Base-by-base conservation (phyloP, 2,329 filamentous ascomycete species). In the Ceratocystis destructans region DNA sequence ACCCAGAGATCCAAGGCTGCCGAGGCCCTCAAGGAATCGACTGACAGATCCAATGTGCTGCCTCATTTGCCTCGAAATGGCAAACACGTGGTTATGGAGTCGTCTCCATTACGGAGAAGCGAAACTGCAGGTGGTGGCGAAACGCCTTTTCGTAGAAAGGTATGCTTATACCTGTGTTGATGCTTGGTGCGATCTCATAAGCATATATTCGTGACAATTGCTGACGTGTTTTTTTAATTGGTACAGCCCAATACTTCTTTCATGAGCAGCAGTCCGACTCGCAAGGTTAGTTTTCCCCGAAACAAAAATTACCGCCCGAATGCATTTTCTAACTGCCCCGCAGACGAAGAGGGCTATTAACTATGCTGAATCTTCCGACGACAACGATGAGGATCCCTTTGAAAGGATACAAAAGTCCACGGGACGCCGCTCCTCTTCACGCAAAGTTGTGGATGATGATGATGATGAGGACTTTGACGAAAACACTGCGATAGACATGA, bases 351-450 rank as follows among this genome's bases (percentile, higher is more conserved):
- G 82, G 72, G 74, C 74, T 0, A 82, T 94, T 70, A 94, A 82
- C 73, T 97, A 97, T 74, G 87, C 88, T 69, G 92, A 96, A 72
- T 91, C 89, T 1, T 90, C 89, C 57, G 88, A 89, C 59, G 87
- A 90, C 64, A 87, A 90, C 64, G 87, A 90, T 65, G 87, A 90
- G 12, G 87, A 90, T 62, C 68, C 68, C 12, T 70, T 70, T 59
- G 59, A 68, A 5, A 66, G 69, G 45, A 67, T 70, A 28, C 50
- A 65, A 57, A 46, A 63, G 44, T 37, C 73, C 12, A 63, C 44
- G 12, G 44, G 75, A 66, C 77, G 74, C 68, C 77, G 76, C 44
- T 73, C 72, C 65, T 77, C 78, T 62, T 71, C 75, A 0, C 88
- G 89, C 69, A 77, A 82, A 68, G 82, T 84, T 41, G 79, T 89